Evolutionary conservation across 1,139 yeast species (phyloP).

Genomic region (Diutina siamensis): DNA sequence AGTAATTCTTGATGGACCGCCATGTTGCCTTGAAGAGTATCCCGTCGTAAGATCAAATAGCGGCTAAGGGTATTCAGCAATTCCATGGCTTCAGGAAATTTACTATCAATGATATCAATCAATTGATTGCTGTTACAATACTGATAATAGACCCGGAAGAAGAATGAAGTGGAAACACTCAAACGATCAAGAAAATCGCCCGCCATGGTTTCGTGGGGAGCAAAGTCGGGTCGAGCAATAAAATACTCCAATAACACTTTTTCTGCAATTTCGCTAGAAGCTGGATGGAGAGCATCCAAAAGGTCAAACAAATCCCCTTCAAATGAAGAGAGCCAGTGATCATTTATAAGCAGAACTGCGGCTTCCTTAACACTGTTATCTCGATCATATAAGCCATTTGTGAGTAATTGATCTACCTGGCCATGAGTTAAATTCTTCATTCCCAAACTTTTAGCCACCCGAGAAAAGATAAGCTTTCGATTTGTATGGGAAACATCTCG

Average conservation of each 20-base stretch:
- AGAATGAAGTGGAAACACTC: slow-evolving; percentile 65
- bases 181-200: slow-evolving; percentile 53
- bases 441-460: slow-evolving; percentile 57
- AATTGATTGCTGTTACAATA: slow-evolving; percentile 47
- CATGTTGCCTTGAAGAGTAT: not conserved
- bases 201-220: slow-evolving; percentile 22
- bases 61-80: slow-evolving; percentile 48
- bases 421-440: slow-evolving; percentile 23
- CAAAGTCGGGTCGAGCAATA: not conserved
- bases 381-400: slow-evolving; percentile 84
- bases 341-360: slow-evolving; percentile 58
- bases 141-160: slow-evolving; percentile 56
- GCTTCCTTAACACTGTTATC: slow-evolving; percentile 65
- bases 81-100: slow-evolving; percentile 72
- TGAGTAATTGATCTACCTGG: slow-evolving; percentile 47
- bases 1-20: slow-evolving; percentile 10
- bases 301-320: slow-evolving; percentile 64
- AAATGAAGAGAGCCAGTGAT: slow-evolving; percentile 59
- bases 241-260: slow-evolving; percentile 56
- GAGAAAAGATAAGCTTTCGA: slow-evolving; percentile 61
- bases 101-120: slow-evolving; percentile 51
- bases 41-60: slow-evolving; percentile 35
- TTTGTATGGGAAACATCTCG: slow-evolving; percentile 66
- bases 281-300: slow-evolving; percentile 58
- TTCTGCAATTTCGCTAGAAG: slow-evolving; percentile 54